Base-by-base conservation (phyloP, 2,329 filamentous ascomycete species). In the Penicillium sp. region DNA sequence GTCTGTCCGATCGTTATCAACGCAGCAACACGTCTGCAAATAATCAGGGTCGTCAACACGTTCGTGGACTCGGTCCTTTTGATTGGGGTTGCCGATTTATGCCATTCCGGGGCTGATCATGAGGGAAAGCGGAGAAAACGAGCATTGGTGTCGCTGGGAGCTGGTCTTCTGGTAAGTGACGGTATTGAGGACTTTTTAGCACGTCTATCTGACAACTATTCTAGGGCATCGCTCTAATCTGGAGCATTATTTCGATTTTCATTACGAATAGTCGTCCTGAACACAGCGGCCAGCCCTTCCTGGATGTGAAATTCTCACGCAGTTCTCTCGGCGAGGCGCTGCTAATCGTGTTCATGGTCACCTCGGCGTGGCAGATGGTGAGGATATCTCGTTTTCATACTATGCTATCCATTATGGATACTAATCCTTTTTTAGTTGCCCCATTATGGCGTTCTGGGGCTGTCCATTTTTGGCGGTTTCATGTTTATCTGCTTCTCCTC, bases 1-100 rank as follows among this genome's bases (percentile, higher is more conserved):
- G 75, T 79, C 18, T 79, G 77, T 54, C 69, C 75, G 1, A 59
- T 69, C 9, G 56, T 64, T 1, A 63, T 68, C 24, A 53, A 61
- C 14, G 63, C 69, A 29, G 57, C 59, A 24, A 52, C 59, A 41
- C 55, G 59, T 8, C 56, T 75, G 6, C 69, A 66, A 6, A 50
- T 58, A 3, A 51, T 75, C 40, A 70, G 72, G 51, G 44, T 68
- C 24, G 26, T 69, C 22, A 68, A 64, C 20, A 52, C 68, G 1
- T 24, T 69, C 6, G 48, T 77, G 16, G 76, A 79, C 52, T 61
- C 66, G 11, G 41, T 60, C 28, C 65, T 77, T 37, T 47, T 73
- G 13, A 61, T 72, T 27, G 63, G 59, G 4, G 45, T 64, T 8
- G 51, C 58, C 1, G 64, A 69, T 43, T 20, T 68, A 14, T 61